Evolutionary conservation across 176 grass and related monocot species (phyloP).

Genomic region (Sorghum bicolor): Sorghum_bicolor_NCBIv3 NC_012870.2:65832501-65833000

Average conservation of each 20-base stretch:
- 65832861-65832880: conserved; percentile 65
- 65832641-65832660: conserved; percentile 87
- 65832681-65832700: conserved; percentile 54
- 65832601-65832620: conserved; percentile 80
- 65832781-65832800: conserved; percentile 80
- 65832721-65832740: conserved; percentile 75
- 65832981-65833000: neutral
- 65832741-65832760: conserved; percentile 86
- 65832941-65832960: conserved; percentile 78
- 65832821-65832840: conserved; percentile 62
- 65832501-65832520: conserved; percentile 94
- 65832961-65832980: conserved; percentile 42
- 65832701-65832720: conserved; percentile 56
- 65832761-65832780: conserved; percentile 76
- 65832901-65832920: conserved; percentile 69
- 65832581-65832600: conserved; percentile 88
- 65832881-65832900: conserved; percentile 75
- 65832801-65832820: conserved; percentile 65
- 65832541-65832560: conserved; percentile 91
- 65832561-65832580: conserved; percentile 75
- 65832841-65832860: conserved; percentile 46
- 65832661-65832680: conserved; percentile 82
- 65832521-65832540: conserved; percentile 78
- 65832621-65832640: conserved; percentile 92
- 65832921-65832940: conserved; percentile 53